phyloP scores from a whole-genome alignment of 148 eudicot genomes.

The Diospyros kaki region DNA sequence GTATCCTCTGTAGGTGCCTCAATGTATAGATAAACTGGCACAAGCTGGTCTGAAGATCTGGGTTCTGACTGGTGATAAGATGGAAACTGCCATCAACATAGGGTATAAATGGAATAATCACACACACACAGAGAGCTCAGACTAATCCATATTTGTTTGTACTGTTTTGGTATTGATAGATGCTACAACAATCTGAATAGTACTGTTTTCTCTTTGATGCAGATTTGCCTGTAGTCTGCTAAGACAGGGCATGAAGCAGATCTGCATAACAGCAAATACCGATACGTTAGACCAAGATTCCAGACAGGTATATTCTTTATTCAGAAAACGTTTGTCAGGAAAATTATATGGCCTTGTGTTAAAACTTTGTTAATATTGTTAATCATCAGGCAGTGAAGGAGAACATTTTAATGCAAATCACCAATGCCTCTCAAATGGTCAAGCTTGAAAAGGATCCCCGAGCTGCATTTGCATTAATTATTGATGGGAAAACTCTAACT shows the following conservation, averaged over 20 bases:
- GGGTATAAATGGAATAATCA: constrained; percentile 50
- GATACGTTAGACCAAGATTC: constrained; percentile 40
- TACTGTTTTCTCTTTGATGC: constrained; percentile 17
- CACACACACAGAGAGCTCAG: neutral
- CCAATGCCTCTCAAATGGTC: constrained; percentile 58
- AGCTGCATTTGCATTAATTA: constrained; percentile 79
- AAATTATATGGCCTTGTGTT: constrained; percentile 22
- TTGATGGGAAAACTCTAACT: constrained; percentile 68
- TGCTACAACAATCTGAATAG: neutral
- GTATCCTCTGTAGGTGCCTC: constrained; percentile 67
- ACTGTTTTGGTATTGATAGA: neutral
- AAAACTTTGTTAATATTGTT: constrained; percentile 20
- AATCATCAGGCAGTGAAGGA: constrained; percentile 52
- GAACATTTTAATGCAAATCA: constrained; percentile 57
- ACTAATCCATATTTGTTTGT: neutral
- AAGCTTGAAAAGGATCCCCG: constrained; percentile 70
- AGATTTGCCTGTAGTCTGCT: constrained; percentile 80
- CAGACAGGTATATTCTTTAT: constrained; percentile 46
- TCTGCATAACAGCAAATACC: constrained; percentile 42
- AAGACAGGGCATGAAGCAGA: constrained; percentile 80
- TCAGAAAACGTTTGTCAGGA: constrained; percentile 15
- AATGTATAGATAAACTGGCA: constrained; percentile 95
- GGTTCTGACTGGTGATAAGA: constrained; percentile 99
- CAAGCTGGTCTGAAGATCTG: constrained; percentile 98
- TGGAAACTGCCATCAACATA: constrained; percentile 98